A percentile compares a stretch with the other conserved stretches of the same genome.
phyloP scores from a whole-genome alignment of 1,139 yeast species.

The Meyerozyma elateridarum region DNA sequence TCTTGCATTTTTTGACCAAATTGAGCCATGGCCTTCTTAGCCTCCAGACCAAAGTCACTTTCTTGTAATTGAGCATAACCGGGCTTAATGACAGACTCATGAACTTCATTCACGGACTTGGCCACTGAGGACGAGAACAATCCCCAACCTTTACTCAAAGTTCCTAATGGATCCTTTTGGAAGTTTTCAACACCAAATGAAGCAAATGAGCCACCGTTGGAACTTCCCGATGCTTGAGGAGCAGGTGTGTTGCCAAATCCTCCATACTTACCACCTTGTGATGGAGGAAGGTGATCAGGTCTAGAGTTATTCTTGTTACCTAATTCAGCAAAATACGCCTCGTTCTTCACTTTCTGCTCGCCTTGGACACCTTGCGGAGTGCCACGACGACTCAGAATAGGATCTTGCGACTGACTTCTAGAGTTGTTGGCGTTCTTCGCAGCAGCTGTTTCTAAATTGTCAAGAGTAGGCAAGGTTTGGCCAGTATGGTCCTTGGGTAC shows the following conservation, averaged over 20 bases:
- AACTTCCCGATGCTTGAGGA: slow-evolving; percentile 21
- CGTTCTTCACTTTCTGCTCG: slow-evolving; percentile 60
- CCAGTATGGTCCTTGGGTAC: slow-evolving; percentile 62
- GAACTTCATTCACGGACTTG: slow-evolving; percentile 80
- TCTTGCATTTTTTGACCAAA: slow-evolving; percentile 93
- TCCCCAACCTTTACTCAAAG: slow-evolving; percentile 91
- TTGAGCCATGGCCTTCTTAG: slow-evolving; percentile 88
- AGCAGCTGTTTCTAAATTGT: slow-evolving; percentile 6
- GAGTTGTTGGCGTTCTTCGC: slow-evolving; percentile 14
- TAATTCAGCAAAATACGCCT: slow-evolving; percentile 73
- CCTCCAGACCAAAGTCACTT: slow-evolving; percentile 73
- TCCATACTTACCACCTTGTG: slow-evolving; percentile 88
- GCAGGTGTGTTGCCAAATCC: slow-evolving; percentile 87
- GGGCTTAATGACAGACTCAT: slow-evolving; percentile 85
- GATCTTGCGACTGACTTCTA: slow-evolving; percentile 24
- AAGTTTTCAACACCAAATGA: slow-evolving; percentile 68
- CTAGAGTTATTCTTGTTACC: slow-evolving; percentile 70
- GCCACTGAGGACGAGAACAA: slow-evolving; percentile 78
- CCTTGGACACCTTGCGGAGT: slow-evolving; percentile 25
- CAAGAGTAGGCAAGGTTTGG: slow-evolving; percentile 35
- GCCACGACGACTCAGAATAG: slow-evolving; percentile 39
- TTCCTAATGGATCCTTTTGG: slow-evolving; percentile 84
- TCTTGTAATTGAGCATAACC: slow-evolving; percentile 77
- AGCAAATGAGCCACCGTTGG: slow-evolving; percentile 40
- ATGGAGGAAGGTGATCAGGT: slow-evolving; percentile 81